Evolutionary conservation across 1,284 basidiomycete species (phyloP).

Genomic region (Pseudozyma pruni): DNA sequence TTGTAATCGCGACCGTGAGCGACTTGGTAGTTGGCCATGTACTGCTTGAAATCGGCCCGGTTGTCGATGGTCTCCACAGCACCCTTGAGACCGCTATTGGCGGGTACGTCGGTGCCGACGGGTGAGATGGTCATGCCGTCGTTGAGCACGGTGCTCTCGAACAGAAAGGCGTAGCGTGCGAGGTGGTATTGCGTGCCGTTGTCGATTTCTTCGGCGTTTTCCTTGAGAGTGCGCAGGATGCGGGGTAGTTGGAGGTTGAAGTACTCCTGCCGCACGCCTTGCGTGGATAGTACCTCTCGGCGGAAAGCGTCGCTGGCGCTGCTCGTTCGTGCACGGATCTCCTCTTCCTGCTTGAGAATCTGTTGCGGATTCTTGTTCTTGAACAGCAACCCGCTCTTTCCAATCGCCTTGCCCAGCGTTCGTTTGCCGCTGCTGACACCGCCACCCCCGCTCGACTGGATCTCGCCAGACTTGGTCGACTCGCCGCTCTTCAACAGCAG

Average conservation of each 20-base stretch:
- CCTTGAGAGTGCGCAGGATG: slow-evolving; percentile 90
- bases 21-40: slow-evolving; percentile 93
- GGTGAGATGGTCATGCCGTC: slow-evolving; percentile 88
- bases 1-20: slow-evolving; percentile 76
- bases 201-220: slow-evolving; percentile 94
- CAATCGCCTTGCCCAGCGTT: slow-evolving; percentile 77
- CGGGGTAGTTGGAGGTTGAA: slow-evolving; percentile 96
- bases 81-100: slow-evolving; percentile 77
- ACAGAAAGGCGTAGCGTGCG: slow-evolving; percentile 91
- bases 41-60: slow-evolving; percentile 90
- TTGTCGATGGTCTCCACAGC: slow-evolving; percentile 93
- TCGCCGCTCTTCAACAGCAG: slow-evolving; percentile 94
- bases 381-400: slow-evolving; percentile 86
- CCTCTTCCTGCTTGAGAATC: slow-evolving; percentile 94
- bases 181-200: slow-evolving; percentile 96
- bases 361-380: slow-evolving; percentile 90
- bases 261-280: slow-evolving; percentile 88
- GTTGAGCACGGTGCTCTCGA: slow-evolving; percentile 86
- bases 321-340: slow-evolving; percentile 85
- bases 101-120: slow-evolving; percentile 67
- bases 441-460: slow-evolving; percentile 70
- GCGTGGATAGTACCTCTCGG: slow-evolving; percentile 89
- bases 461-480: slow-evolving; percentile 57
- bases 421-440: slow-evolving; percentile 66
- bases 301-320: slow-evolving; percentile 86